Base-by-base conservation (phyloP, 345 rosid species). In the Firmiana major region DNA sequence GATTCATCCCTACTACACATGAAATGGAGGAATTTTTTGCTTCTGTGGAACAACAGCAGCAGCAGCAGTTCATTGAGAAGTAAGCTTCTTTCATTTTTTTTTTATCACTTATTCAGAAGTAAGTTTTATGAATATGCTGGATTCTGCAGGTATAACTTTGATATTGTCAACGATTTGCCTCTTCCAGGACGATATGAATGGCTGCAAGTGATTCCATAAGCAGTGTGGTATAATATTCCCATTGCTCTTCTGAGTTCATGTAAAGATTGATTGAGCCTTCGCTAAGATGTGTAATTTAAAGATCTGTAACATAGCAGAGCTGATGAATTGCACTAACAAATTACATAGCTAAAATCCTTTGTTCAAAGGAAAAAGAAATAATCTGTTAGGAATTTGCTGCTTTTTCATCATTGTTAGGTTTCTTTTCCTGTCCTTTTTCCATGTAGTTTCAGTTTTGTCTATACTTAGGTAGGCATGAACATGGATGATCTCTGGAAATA, bases 1-100 rank as follows among this genome's bases (percentile, higher is more conserved):
- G 17, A 0, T 67, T 24, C 31, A 45, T 43, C 54, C 54, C 72
- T 0, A 22, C 36, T 3, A 13, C 72, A 12, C 42, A 43, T 12
- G 97, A 94, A 87, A 83, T 94, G 63, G 98, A 89, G 70, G 97
- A 89, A 57, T 92, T 94, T 84, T 90, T 94, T 83, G 86, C 88
- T 34, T 66, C 10, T 72, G 86, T 84, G 12, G 98, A 94, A 79
- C 85, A 87, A 59, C 84, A 81, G 68, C 91, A 88, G 46, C 89
- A 74, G 51, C 85, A 79, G 83, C 63, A 80, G 55, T 92, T 90
- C 80, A 79, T 73, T 22, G 90, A 92, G 46, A 92, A 89, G 97
- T 94, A 93, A 64, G 72, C 60, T 22, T 7, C 38, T 71, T 51
- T 69, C 3, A n/a, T 9, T 24, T 22, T 5, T 5, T 51, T 51